Percentiles rank a stretch among this genome's conserved stretches.
Evolutionary conservation across 345 rosid genomes (phyloP).

Genomic region (Gossypium arboreum): DNA sequence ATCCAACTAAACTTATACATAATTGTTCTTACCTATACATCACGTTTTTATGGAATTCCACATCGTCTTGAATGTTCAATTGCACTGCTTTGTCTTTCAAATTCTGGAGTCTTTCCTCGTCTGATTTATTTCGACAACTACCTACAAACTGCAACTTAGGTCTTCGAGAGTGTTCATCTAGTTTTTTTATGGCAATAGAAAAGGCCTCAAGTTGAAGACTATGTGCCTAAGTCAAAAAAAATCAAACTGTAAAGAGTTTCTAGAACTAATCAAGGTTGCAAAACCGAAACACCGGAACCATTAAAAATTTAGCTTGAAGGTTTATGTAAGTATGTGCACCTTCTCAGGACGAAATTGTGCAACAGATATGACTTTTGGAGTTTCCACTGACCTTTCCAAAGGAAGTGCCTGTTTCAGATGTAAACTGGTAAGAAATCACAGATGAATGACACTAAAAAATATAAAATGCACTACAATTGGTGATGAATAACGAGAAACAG

Average conservation of each 20-base stretch:
- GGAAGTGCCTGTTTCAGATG: slow-evolving; percentile 55
- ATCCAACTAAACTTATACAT: background rate
- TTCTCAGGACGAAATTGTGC: slow-evolving; percentile 99
- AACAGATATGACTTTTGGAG: slow-evolving; percentile 70
- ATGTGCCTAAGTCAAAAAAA: slow-evolving; percentile 67
- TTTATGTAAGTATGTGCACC: slow-evolving; percentile 54
- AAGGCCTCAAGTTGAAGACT: slow-evolving; percentile 91
- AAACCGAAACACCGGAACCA: slow-evolving; percentile 27
- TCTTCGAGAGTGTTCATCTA: slow-evolving; percentile 46
- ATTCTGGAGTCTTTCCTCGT: slow-evolving; percentile 74
- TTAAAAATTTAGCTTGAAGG: slow-evolving; percentile 31
- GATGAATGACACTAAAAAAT: background rate
- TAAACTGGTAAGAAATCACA: background rate
- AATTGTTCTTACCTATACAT: slow-evolving; percentile 56
- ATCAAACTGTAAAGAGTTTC: slow-evolving; percentile 18
- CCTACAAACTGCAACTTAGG: slow-evolving; percentile 94
- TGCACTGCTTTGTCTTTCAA: slow-evolving; percentile 68
- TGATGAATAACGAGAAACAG: background rate
- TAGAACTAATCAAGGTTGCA: slow-evolving; percentile 16
- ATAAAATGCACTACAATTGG: background rate
- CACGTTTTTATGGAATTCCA: slow-evolving; percentile 70
- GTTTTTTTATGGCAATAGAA: slow-evolving; percentile 47
- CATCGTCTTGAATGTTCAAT: slow-evolving; percentile 53
- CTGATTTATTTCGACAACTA: slow-evolving; percentile 81
- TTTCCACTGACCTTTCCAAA: slow-evolving; percentile 56